Conservation (phyloP, 371 early-diverging fungal species). For the Massospora cicadina region DNA sequence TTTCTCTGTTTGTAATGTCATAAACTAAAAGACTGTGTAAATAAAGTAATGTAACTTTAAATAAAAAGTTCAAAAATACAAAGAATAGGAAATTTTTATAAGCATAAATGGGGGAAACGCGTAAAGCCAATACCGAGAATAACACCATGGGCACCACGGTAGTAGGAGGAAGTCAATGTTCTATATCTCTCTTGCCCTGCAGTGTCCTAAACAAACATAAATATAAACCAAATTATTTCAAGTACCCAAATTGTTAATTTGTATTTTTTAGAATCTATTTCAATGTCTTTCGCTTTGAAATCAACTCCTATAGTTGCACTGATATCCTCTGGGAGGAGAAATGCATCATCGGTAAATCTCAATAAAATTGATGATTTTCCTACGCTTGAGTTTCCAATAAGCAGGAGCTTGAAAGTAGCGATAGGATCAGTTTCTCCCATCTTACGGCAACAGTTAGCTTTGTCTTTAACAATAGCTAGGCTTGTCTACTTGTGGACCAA, state of each 20-base stretch:
- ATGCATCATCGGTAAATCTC: slow-evolving; percentile 95
- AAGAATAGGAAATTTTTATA: too few relatives aligned
- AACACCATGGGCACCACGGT: slow-evolving; percentile 97
- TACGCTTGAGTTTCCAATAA: slow-evolving; percentile 97
- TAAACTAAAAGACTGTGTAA: slow-evolving; percentile 43
- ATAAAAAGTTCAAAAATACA: slow-evolving; percentile 1
- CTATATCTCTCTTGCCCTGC: slow-evolving; percentile 99
- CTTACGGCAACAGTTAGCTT: background rate
- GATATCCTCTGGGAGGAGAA: slow-evolving; percentile 79
- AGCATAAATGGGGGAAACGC: too few relatives aligned
- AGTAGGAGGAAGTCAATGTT: slow-evolving; percentile 97
- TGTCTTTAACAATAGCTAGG: too few relatives aligned
- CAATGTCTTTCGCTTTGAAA: slow-evolving; percentile 95
- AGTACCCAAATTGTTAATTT: slow-evolving; percentile 96
- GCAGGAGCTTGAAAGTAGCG: slow-evolving; percentile 84
- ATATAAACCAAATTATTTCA: background rate
- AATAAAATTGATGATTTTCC: slow-evolving; percentile 96
- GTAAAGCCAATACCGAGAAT: slow-evolving; percentile 74
- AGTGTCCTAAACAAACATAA: slow-evolving; percentile 72
- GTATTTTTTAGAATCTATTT: slow-evolving; percentile 74
- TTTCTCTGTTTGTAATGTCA: slow-evolving; percentile 83
- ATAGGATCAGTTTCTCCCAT: slow-evolving; percentile 15
- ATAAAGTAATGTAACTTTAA: slow-evolving; percentile 1
- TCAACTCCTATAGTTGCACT: slow-evolving; percentile 99
- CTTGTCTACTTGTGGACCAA: too few relatives aligned